Evolutionary conservation across 306 rosid species (phyloP).

Genomic region (Ceratonia siliqua): DNA sequence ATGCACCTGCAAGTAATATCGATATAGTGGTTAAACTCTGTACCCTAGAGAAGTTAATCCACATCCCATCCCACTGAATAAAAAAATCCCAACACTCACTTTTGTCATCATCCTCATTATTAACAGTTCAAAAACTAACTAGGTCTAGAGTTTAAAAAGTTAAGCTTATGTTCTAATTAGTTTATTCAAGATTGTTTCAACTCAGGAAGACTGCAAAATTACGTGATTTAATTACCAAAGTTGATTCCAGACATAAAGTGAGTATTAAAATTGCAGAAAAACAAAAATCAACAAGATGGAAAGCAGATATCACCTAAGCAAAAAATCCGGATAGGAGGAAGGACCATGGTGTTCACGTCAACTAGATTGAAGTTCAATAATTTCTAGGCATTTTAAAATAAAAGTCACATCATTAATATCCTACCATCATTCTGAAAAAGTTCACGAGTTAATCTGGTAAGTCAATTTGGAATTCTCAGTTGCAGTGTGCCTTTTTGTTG

Average conservation of each 20-base stretch:
- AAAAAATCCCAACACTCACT: not conserved
- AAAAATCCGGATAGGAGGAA: not conserved
- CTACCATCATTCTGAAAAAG: not conserved
- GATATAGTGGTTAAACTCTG: slow-evolving; percentile 16
- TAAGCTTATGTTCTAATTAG: not conserved
- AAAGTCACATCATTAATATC: not conserved
- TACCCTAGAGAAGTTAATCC: slow-evolving; percentile 2
- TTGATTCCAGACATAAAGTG: not conserved
- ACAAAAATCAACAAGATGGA: not conserved
- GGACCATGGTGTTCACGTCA: not conserved
- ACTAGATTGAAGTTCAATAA: not conserved
- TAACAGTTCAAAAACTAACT: not conserved
- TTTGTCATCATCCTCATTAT: not conserved
- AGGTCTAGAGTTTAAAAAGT: not conserved
- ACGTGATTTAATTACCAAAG: not conserved
- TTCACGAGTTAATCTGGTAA: not conserved
- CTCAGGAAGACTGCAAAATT: not conserved
- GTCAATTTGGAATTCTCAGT: not conserved
- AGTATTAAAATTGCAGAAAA: not conserved
- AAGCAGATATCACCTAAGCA: not conserved
- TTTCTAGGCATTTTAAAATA: not conserved
- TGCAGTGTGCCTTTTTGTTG: not conserved
- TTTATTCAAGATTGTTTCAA: not conserved
- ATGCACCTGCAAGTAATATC: slow-evolving; percentile 71
- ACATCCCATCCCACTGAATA: not conserved